phyloP scores from a whole-genome alignment of 495 filamentous ascomycete genomes.

The Talaromyces nanjingensis region DNA sequence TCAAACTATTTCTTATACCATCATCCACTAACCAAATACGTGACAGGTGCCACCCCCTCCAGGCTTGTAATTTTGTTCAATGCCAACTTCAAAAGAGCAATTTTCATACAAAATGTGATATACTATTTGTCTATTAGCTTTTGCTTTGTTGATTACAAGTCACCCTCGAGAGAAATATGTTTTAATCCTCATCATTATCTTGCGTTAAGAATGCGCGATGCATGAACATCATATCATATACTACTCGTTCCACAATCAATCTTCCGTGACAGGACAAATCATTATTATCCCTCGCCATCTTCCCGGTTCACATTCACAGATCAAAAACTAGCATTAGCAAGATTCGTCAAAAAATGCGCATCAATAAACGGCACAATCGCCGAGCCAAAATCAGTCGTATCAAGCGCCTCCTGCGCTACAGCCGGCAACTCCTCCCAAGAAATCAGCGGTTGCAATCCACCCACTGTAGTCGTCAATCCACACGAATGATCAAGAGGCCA shows the following conservation, averaged over 20 bases:
- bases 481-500: slow-evolving; percentile 46
- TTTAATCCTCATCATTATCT: background rate
- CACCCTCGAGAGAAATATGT: background rate
- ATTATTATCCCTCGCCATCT: background rate
- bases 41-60: slow-evolving; percentile 45
- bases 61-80: slow-evolving; percentile 27
- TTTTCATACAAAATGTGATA: background rate
- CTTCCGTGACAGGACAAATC: background rate
- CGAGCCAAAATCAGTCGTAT: slow-evolving; percentile 35
- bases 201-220: background rate
- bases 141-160: background rate
- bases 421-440: slow-evolving; percentile 46
- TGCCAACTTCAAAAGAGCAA: slow-evolving; percentile 7
- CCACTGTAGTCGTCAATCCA: slow-evolving; percentile 35
- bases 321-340: slow-evolving; percentile 31
- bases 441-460: slow-evolving; percentile 45
- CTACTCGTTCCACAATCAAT: background rate
- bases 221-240: background rate
- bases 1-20: background rate
- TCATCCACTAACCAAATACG: background rate
- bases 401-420: slow-evolving; percentile 29
- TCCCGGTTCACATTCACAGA: background rate
- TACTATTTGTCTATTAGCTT: background rate
- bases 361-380: slow-evolving; percentile 42
- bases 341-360: slow-evolving; percentile 29